Evolutionary conservation across 805 yeast species (phyloP).

Genomic region (Candida insectalens): DNA sequence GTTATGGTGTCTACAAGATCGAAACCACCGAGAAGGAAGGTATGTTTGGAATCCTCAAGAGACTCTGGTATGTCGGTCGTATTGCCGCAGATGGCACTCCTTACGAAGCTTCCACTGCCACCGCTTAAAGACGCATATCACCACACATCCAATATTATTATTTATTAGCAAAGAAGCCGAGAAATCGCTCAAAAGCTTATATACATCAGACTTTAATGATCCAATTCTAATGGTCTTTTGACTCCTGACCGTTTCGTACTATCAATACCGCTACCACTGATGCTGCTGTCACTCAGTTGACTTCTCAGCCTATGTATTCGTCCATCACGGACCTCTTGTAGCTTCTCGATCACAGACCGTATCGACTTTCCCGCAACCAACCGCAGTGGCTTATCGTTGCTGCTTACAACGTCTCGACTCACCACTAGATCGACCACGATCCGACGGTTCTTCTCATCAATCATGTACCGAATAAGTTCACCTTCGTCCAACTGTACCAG

Average conservation of each 20-base stretch:
- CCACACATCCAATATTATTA: conserved; percentile 4
- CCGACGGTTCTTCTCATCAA: conserved; percentile 8
- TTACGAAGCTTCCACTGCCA: too few species aligned
- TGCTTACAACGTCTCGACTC: conserved; percentile 9
- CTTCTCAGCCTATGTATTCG: not conserved
- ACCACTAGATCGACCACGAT: conserved; percentile 5
- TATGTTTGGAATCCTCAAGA: conserved; percentile 32
- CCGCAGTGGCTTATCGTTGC: conserved; percentile 10
- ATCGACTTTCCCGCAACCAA: too few species aligned
- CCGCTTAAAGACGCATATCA: too few species aligned
- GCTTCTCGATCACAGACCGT: too few species aligned
- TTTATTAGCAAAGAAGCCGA: conserved; percentile 6
- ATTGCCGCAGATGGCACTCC: too few species aligned
- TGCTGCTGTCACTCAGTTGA: too few species aligned
- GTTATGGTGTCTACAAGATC: conserved; percentile 62
- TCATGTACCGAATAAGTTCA: conserved; percentile 9
- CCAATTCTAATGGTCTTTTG: too few species aligned
- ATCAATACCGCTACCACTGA: too few species aligned
- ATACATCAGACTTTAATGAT: too few species aligned
- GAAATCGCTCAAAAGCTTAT: too few species aligned
- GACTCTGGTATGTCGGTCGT: too few species aligned
- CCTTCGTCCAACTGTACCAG: conserved; percentile 3
- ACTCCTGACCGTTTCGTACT: too few species aligned
- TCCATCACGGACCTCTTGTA: not conserved
- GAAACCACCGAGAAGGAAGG: conserved; percentile 65